Evolutionary conservation across 306 rosid species (phyloP).

Genomic region (Dryas drummondii): DNA sequence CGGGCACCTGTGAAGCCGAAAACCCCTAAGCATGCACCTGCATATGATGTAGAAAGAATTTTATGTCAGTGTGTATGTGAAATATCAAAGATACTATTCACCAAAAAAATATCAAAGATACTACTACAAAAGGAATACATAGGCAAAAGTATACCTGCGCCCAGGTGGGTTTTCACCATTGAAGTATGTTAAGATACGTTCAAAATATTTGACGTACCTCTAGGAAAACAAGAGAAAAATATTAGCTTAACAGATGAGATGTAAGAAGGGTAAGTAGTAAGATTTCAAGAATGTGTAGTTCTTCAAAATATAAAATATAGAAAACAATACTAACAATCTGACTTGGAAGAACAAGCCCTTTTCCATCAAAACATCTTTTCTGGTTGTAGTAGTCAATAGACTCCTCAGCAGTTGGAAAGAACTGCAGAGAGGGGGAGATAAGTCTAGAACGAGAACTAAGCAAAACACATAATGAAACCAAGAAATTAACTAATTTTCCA

Average conservation of each 20-base stretch:
- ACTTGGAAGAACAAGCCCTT: constrained; percentile 93
- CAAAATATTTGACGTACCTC: constrained; percentile 95
- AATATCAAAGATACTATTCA: neutral
- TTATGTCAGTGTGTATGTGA: constrained; percentile 19
- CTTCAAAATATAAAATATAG: constrained; percentile 17
- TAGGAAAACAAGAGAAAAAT: constrained; percentile 28
- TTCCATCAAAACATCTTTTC: constrained; percentile 93
- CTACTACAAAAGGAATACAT: constrained; percentile 12
- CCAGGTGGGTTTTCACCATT: constrained; percentile 88
- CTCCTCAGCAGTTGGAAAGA: constrained; percentile 97
- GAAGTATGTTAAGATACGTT: constrained; percentile 82
- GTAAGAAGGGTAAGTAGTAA: constrained; percentile 7
- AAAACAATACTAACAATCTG: constrained; percentile 78
- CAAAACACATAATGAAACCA: constrained; percentile 9
- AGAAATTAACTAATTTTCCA: constrained; percentile 15
- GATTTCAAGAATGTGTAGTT: constrained; percentile 20
- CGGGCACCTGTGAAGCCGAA: constrained; percentile 96
- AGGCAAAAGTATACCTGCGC: constrained; percentile 61
- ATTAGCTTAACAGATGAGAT: neutral
- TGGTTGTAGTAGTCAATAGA: constrained; percentile 95
- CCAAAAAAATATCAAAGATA: neutral
- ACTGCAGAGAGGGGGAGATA: constrained; percentile 47
- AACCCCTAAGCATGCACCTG: constrained; percentile 98
- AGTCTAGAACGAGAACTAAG: constrained; percentile 20
- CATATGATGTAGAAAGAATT: constrained; percentile 18